phyloP scores from a whole-genome alignment of 2,329 filamentous ascomycete genomes.

The Huntiella omanensis region DNA sequence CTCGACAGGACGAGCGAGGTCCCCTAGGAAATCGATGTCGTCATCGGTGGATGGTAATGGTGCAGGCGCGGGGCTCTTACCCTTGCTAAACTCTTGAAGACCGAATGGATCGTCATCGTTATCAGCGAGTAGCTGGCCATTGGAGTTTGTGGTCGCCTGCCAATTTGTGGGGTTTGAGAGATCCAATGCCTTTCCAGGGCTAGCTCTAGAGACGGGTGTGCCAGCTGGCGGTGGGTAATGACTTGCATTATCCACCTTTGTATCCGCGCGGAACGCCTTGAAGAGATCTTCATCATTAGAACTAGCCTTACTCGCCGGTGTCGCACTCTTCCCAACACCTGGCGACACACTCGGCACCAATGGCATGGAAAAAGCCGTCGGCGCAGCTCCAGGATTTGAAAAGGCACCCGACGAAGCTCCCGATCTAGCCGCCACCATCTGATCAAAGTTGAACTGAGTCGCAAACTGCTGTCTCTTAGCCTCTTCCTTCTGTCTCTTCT shows the following conservation, averaged over 20 bases:
- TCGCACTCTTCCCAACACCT: not conserved
- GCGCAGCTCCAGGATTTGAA: slow-evolving; percentile 12
- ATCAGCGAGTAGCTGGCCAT: slow-evolving; percentile 24
- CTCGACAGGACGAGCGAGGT: slow-evolving; percentile 44
- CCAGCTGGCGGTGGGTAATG: slow-evolving; percentile 35
- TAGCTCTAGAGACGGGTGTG: slow-evolving; percentile 20
- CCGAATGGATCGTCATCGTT: slow-evolving; percentile 87
- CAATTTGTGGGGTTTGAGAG: slow-evolving; percentile 36
- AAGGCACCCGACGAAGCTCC: slow-evolving; percentile 17
- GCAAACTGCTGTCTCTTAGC: slow-evolving; percentile 55
- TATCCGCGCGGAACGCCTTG: slow-evolving; percentile 46
- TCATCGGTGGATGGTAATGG: slow-evolving; percentile 22
- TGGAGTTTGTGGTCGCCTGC: slow-evolving; percentile 20
- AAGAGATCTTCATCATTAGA: slow-evolving; percentile 38
- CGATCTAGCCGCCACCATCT: slow-evolving; percentile 54
- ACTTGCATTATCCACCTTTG: slow-evolving; percentile 47
- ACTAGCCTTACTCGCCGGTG: slow-evolving; percentile 4
- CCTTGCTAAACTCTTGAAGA: slow-evolving; percentile 39
- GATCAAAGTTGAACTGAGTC: slow-evolving; percentile 55
- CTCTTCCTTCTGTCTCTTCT: slow-evolving; percentile 54
- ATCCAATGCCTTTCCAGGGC: slow-evolving; percentile 23
- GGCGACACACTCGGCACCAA: slow-evolving; percentile 6
- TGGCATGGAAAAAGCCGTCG: slow-evolving; percentile 13
- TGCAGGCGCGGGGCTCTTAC: slow-evolving; percentile 6
- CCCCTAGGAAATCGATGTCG: slow-evolving; percentile 47